Conservation (phyloP, 2,329 filamentous ascomycete species). For the Phialemonium atrogriseum region DNA sequence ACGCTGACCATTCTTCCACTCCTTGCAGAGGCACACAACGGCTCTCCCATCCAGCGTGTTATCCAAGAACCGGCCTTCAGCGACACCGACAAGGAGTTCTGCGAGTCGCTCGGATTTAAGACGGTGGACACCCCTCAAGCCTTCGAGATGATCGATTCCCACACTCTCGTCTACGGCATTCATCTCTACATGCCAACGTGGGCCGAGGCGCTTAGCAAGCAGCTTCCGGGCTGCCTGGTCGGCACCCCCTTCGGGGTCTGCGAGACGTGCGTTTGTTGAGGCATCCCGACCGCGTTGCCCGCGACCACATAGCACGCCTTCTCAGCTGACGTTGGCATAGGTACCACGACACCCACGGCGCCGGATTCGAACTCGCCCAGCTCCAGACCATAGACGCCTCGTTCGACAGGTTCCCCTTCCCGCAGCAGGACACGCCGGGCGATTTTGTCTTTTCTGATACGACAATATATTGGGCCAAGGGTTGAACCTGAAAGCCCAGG, state of each 20-base stretch:
- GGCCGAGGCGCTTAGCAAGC: slow-evolving; percentile 34
- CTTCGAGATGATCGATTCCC: slow-evolving; percentile 37
- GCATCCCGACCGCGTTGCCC: too few species aligned
- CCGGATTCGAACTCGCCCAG: slow-evolving; percentile 4
- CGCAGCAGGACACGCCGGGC: slow-evolving; percentile 15
- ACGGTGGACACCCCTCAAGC: slow-evolving; percentile 43
- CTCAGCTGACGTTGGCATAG: too few species aligned
- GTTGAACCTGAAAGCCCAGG: too few species aligned
- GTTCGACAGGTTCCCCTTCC: slow-evolving; percentile 12
- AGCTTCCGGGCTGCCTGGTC: slow-evolving; percentile 45
- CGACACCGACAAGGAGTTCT: slow-evolving; percentile 38
- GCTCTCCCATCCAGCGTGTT: slow-evolving; percentile 29
- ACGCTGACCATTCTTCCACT: slow-evolving; percentile 3
- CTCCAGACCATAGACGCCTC: slow-evolving; percentile 8
- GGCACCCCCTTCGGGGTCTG: slow-evolving; percentile 46
- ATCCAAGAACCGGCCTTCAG: slow-evolving; percentile 50
- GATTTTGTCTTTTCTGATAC: too few species aligned
- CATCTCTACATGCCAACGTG: slow-evolving; percentile 52
- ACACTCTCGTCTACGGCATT: slow-evolving; percentile 52
- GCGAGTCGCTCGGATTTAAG: slow-evolving; percentile 44
- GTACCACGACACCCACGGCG: too few species aligned
- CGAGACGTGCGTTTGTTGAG: too few species aligned
- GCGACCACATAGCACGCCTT: too few species aligned
- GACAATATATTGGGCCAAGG: too few species aligned
- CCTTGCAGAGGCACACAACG: slow-evolving; percentile 13